Evolutionary conservation across 495 filamentous ascomycete genomes (phyloP).

Genomic region (Aspergillus bridgeri): DNA sequence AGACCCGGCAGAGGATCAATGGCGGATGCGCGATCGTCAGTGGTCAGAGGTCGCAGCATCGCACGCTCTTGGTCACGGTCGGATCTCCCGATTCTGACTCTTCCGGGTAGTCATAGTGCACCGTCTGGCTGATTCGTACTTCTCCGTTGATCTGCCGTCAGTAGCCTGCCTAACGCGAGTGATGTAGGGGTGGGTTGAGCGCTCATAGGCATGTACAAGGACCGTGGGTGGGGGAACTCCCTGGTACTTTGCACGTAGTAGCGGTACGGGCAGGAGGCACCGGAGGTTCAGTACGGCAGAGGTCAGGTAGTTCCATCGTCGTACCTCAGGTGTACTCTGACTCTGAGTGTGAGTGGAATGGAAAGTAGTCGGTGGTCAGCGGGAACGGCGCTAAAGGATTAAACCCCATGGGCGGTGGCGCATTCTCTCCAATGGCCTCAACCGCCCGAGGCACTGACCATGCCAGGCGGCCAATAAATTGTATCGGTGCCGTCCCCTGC

Average conservation of each 20-base stretch:
- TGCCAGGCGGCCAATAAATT: slow-evolving; percentile 15
- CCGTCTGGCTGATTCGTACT: background rate
- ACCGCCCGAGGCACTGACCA: slow-evolving; percentile 6
- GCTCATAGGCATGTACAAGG: background rate
- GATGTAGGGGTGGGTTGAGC: background rate
- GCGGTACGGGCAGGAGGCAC: too few species aligned
- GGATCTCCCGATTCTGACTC: background rate
- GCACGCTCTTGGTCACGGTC: background rate
- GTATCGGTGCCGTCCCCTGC: slow-evolving; percentile 11
- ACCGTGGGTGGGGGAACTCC: too few species aligned
- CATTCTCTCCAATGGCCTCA: slow-evolving; percentile 14
- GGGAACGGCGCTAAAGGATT: slow-evolving; percentile 17
- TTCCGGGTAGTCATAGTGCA: too few species aligned
- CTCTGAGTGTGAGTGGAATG: too few species aligned
- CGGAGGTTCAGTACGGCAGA: too few species aligned
- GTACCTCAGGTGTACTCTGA: too few species aligned
- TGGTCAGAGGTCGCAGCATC: slow-evolving; percentile 5
- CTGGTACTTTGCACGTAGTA: too few species aligned
- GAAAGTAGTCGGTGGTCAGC: slow-evolving; percentile 6
- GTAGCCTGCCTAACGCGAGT: background rate
- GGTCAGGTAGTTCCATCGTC: too few species aligned
- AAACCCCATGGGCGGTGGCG: slow-evolving; percentile 13
- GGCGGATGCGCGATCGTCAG: slow-evolving; percentile 4
- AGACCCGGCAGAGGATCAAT: slow-evolving; percentile 1
- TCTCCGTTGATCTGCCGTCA: background rate